Base-by-base conservation (phyloP, 805 yeast genomes). In the Nakazawaea pomicola region DNA sequence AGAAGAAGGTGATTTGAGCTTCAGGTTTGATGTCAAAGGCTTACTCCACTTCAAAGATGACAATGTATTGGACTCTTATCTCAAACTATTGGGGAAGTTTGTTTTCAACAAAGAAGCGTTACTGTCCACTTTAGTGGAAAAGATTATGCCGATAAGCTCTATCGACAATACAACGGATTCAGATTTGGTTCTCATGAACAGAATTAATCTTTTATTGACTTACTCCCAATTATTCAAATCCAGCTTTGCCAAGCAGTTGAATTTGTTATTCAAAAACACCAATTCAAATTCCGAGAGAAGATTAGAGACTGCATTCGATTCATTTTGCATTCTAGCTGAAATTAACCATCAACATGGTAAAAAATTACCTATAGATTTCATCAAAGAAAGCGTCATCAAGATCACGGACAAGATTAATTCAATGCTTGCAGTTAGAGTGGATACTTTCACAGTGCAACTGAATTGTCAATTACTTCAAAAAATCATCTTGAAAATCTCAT, bases 101-200 rank as follows among this genome's bases (percentile, higher is more conserved):
- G 36, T 50, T 53, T 2, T 41, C 44, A 4, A 43, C 43, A 8
- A 30, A 47, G n/a, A 36, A 47, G 16, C 33, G 40, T 4, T n/a
- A n/a, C n/a, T n/a, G n/a, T 45, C 47, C 20, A 36, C 46, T 23
- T 32, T 61, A 23, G 39, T 62, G 15, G 67, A 62, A 24, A 60
- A 60, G 32, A 44, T 63, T 16, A 58, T 56, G 8, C 68, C 68
- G 1, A 51, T 62, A 10, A 57, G 62, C 14, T 52, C 56, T 17
- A 47, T 59, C 41, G 50, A 55, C 4, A 17, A 19, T 9, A 29
- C 31, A 28, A 9, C 31, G 14, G 15, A 29, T 17, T 40, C 31
- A 5, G 24, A 48, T 3, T 29, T 33, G 1, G 47, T 57, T 3
- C 41, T 62, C 15, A 51, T 50, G 29, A 61, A 59, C 45, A 46